These are phyloP conservation scores for Metrosideros polymorpha DNA, from an alignment of 441 rosid species.

Conservation along the genomic window DNA sequence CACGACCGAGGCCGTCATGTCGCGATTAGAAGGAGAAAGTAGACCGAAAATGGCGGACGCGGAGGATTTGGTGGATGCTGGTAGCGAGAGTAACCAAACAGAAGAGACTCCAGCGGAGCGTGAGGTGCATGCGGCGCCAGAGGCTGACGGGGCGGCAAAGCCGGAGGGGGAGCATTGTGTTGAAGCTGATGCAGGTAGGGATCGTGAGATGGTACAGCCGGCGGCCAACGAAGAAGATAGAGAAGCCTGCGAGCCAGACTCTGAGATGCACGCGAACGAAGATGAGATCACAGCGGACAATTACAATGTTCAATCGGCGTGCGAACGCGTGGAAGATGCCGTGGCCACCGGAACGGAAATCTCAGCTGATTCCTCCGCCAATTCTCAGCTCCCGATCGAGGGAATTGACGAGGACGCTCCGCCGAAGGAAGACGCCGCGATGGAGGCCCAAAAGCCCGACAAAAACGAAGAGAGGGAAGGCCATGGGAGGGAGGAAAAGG, in stretches of 20 bases:
- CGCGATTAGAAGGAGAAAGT: not conserved
- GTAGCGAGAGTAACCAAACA: not conserved
- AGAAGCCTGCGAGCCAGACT: not conserved
- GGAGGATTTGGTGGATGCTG: not conserved
- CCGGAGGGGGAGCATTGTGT: not conserved
- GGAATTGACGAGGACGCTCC: not conserved
- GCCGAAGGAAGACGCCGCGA: not conserved
- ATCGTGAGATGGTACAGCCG: not conserved
- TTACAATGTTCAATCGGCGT: not conserved
- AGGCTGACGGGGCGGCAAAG: not conserved
- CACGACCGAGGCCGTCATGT: not conserved
- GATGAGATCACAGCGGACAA: not conserved
- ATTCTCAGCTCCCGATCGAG: conserved; percentile 2
- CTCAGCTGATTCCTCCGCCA: conserved; percentile 17
- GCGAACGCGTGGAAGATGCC: not conserved
- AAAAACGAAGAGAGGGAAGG: not conserved
- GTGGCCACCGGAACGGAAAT: not conserved
- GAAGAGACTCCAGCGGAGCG: not conserved
- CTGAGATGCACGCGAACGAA: not conserved
- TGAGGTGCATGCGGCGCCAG: not conserved
- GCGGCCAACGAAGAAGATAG: not conserved
- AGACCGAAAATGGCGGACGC: not conserved
- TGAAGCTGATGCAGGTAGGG: not conserved
- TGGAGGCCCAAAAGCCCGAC: not conserved
- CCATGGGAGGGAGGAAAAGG: not conserved